Evolutionary conservation across 2,329 filamentous ascomycete genomes (phyloP), one percentile per base, ranked within the genome.

Genomic region (Pyrenophora teres): DNA sequence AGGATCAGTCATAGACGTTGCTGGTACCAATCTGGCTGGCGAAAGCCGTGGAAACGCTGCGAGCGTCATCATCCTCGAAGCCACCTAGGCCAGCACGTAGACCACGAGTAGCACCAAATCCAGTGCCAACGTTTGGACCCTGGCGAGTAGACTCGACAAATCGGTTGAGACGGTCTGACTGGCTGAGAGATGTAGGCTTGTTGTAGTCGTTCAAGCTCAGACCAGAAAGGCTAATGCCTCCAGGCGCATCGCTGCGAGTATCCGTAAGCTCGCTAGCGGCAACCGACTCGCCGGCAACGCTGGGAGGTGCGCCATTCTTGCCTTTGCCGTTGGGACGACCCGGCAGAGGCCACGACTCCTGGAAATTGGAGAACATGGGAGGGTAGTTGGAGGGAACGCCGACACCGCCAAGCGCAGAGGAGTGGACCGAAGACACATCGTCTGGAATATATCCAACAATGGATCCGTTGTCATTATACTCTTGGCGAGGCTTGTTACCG

Each of bases 381-480:
- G 94, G 94, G 72, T 93, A 97, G 19, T 91, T 90, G 40, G 87
- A 87, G 46, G 87, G 82, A 25, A 95, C 81, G n/a, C 87, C 88
- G 31, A 89, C 89, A 32, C 92, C 92, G 47, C 92, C 92, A 44
- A 97, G 84, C 1, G 92, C 87, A 38, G 92, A 96, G 40, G 92
- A 92, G 74, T 97, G 93, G 39, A 99, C 89, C 2, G 92, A 97
- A 7, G 93, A 97, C 35, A 96, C 92, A 73, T 99, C 94, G 67
- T 99, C 94, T 2, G 93, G 91, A 54, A 99, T 96, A 72, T 96
- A 97, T 13, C 93, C 94, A 64, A 97, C 82, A 70, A 97, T 89
- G 3, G 93, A 97, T 37, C 90, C 89, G 15, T 89, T 86, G 67
- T 97, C 93, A 40, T 82, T 82, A 62, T 81, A 85, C 48, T 86